Percentiles rank a stretch among this genome's conserved stretches.
Conservation (phyloP, 2,329 filamentous ascomycete species). For the Dactylonectria macrodidyma region DNA sequence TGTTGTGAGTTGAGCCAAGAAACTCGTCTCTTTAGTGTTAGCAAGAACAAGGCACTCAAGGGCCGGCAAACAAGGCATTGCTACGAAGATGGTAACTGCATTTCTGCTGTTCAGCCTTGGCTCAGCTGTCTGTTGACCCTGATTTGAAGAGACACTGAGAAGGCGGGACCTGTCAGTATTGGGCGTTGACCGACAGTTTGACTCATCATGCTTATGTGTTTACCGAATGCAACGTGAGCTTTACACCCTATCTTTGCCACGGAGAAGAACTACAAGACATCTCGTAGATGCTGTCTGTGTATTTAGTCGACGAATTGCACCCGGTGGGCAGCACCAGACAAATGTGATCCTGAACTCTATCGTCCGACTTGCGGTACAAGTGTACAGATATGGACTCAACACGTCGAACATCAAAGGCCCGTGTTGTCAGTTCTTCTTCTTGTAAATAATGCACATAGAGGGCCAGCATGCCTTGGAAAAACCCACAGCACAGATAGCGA, state of each 20-base stretch:
- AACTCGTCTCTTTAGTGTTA: not conserved
- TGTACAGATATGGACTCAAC: not conserved
- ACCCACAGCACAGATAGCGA: not conserved
- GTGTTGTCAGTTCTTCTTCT: not conserved
- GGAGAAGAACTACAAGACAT: slow-evolving; percentile 8
- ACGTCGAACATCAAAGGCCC: not conserved
- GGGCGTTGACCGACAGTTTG: not conserved
- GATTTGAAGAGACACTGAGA: slow-evolving; percentile 6
- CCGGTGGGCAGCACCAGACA: not conserved
- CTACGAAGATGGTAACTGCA: slow-evolving; percentile 3
- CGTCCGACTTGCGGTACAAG: not conserved
- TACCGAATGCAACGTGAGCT: slow-evolving; percentile 1
- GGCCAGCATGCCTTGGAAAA: not conserved
- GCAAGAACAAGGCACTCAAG: not conserved
- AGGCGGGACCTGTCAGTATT: not conserved
- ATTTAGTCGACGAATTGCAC: slow-evolving; percentile 1
- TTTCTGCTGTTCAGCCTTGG: slow-evolving; percentile 14
- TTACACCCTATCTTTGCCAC: not conserved
- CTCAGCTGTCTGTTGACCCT: slow-evolving; percentile 4
- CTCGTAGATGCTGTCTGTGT: not conserved
- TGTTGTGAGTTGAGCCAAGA: slow-evolving; percentile 1
- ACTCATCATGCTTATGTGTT: not conserved
- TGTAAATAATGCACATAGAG: not conserved
- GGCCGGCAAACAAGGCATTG: not conserved
- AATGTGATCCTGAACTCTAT: not conserved